Conservation (phyloP, 1,284 basidiomycete genomes). For the Xerocomus nothofagi region DNA sequence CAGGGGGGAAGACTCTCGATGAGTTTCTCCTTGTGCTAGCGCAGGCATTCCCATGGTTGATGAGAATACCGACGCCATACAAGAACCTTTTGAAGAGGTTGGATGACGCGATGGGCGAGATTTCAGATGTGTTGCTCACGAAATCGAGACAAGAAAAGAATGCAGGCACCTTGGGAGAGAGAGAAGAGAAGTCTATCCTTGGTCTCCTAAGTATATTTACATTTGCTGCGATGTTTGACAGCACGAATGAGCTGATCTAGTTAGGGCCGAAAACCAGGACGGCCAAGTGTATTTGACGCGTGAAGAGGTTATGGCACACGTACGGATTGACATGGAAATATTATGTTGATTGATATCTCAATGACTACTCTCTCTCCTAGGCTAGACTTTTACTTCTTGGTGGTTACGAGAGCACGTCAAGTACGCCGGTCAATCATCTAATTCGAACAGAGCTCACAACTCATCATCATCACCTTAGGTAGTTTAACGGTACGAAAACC, state of each 20-base stretch:
- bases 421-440: slow-evolving; percentile 12
- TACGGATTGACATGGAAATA: slow-evolving; percentile 1
- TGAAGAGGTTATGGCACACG: slow-evolving; percentile 25
- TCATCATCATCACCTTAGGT: slow-evolving; percentile 9
- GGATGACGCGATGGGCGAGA: slow-evolving; percentile 42
- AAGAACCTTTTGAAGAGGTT: slow-evolving; percentile 39
- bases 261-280: slow-evolving; percentile 16
- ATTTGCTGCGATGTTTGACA: neutral
- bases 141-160: slow-evolving; percentile 44
- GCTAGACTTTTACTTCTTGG: slow-evolving; percentile 32
- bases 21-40: slow-evolving; percentile 42
- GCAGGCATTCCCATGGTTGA: slow-evolving; percentile 43
- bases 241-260: slow-evolving; percentile 6
- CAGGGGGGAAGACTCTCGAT: slow-evolving; percentile 22
- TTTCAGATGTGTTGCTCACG: slow-evolving; percentile 48
- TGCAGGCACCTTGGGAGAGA: slow-evolving; percentile 29
- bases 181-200: slow-evolving; percentile 52
- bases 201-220: slow-evolving; percentile 18
- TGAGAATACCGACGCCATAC: slow-evolving; percentile 44
- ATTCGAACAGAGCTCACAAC: neutral
- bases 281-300: slow-evolving; percentile 14
- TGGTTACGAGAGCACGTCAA: slow-evolving; percentile 33
- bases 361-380: slow-evolving; percentile 9
- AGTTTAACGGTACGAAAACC: slow-evolving; percentile 21
- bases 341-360: neutral